These are phyloP conservation scores for Dactylis glomerata DNA, from an alignment of 176 grass and related monocot species.

Conservation along the genomic window DNA sequence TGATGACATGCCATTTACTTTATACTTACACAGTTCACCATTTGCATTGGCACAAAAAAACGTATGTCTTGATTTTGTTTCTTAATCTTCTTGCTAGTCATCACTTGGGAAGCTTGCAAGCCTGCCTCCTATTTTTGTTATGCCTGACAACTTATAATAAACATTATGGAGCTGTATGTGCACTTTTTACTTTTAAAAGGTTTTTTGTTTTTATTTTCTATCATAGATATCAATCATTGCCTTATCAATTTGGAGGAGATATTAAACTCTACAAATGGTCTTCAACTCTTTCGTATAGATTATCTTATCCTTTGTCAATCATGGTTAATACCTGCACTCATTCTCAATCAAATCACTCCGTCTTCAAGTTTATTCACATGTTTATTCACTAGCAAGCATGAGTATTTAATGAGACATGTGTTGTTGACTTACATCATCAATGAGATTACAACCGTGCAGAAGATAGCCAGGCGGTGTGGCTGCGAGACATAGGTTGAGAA, in stretches of 20 bases:
- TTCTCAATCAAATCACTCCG: neutral
- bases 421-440: too few species aligned
- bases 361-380: slow-evolving; percentile 6
- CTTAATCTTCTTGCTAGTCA: neutral
- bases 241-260: neutral
- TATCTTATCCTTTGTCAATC: neutral
- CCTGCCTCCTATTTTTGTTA: neutral
- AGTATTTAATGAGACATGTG: slow-evolving; percentile 19
- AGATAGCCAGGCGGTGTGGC: too few species aligned
- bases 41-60: neutral
- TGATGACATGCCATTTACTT: slow-evolving; percentile 27
- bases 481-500: too few species aligned
- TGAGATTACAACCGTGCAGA: too few species aligned
- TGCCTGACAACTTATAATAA: neutral
- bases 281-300: slow-evolving; percentile 13
- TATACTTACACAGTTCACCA: neutral
- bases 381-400: neutral
- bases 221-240: neutral
- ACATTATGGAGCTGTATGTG: neutral
- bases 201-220: neutral
- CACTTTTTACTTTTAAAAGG: neutral
- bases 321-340: neutral
- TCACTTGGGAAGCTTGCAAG: neutral
- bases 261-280: neutral
- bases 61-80: neutral